These are phyloP conservation scores for Syzygium jambos DNA, from an alignment of 345 rosid genomes.

Conservation along the genomic window DNA sequence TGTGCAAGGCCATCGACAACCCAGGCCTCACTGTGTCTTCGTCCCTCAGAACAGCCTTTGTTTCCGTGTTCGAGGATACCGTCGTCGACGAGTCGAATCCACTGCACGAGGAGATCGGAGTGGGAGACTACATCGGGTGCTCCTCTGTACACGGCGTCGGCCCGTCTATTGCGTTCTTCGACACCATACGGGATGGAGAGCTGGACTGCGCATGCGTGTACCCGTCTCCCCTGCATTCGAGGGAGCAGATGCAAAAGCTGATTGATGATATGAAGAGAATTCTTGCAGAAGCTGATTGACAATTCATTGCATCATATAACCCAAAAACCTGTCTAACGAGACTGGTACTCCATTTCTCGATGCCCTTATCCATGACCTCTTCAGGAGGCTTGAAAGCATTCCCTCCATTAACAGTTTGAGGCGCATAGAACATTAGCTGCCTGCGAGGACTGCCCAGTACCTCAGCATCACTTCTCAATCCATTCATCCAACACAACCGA, in stretches of 20 bases:
- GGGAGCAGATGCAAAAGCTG: conserved; percentile 57
- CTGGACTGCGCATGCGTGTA: conserved; percentile 62
- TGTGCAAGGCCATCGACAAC: conserved; percentile 78
- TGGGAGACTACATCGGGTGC: conserved; percentile 55
- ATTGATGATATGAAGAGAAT: conserved; percentile 41
- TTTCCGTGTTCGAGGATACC: conserved; percentile 65
- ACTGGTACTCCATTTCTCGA: not conserved
- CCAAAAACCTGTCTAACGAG: not conserved
- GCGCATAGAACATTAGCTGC: not conserved
- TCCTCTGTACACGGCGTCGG: conserved; percentile 70
- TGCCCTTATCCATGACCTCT: not conserved
- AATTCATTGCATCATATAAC: not conserved
- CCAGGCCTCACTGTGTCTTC: conserved; percentile 66
- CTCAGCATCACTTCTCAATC: not conserved
- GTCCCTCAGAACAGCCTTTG: conserved; percentile 48
- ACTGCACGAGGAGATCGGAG: conserved; percentile 18
- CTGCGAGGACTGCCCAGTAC: not conserved
- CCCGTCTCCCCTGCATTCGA: conserved; percentile 72
- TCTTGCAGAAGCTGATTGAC: conserved; percentile 16
- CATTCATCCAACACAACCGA: not conserved
- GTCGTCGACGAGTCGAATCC: conserved; percentile 24
- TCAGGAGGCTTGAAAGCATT: not conserved
- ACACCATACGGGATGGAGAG: conserved; percentile 48
- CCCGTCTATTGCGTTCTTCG: conserved; percentile 55
- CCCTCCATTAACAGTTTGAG: not conserved